Percentiles rank a stretch among this genome's conserved stretches.
Evolutionary conservation across 345 rosid species (phyloP).

Genomic region (Hypericum androsaemum): DNA sequence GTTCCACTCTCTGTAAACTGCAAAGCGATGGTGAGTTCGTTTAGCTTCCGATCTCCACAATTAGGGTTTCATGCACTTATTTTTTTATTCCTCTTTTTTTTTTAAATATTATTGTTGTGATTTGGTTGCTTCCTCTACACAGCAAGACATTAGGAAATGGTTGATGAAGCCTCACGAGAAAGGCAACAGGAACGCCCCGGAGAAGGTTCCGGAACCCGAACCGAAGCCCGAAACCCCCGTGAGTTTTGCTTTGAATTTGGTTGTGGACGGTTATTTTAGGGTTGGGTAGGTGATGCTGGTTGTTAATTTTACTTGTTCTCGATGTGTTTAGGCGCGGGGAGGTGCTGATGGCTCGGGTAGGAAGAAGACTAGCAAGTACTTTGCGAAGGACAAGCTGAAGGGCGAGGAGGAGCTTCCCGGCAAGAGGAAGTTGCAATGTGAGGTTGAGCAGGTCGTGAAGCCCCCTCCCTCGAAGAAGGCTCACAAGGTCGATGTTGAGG

Average conservation of each 20-base stretch:
- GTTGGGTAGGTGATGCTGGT: not conserved
- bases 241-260: conserved; percentile 11
- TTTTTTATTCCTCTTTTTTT: too few species aligned
- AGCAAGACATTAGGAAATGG: conserved; percentile 91
- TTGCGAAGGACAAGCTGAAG: conserved; percentile 54
- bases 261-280: not conserved
- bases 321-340: conserved; percentile 27
- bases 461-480: conserved; percentile 41
- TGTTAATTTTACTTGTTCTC: not conserved
- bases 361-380: conserved; percentile 92
- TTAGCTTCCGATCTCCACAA: too few species aligned
- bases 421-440: conserved; percentile 54
- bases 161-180: conserved; percentile 88
- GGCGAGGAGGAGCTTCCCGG: conserved; percentile 39
- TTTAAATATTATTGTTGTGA: too few species aligned
- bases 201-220: conserved; percentile 28
- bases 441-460: conserved; percentile 28
- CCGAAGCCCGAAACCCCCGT: conserved; percentile 32
- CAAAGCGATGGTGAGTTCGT: too few species aligned
- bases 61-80: too few species aligned
- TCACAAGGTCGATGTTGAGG: conserved; percentile 32
- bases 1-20: too few species aligned
- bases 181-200: conserved; percentile 30
- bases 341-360: conserved; percentile 46
- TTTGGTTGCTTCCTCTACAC: conserved; percentile 1